phyloP scores from a whole-genome alignment of 2,329 filamentous ascomycete genomes.

The Zymoseptoria crescenta region DNA sequence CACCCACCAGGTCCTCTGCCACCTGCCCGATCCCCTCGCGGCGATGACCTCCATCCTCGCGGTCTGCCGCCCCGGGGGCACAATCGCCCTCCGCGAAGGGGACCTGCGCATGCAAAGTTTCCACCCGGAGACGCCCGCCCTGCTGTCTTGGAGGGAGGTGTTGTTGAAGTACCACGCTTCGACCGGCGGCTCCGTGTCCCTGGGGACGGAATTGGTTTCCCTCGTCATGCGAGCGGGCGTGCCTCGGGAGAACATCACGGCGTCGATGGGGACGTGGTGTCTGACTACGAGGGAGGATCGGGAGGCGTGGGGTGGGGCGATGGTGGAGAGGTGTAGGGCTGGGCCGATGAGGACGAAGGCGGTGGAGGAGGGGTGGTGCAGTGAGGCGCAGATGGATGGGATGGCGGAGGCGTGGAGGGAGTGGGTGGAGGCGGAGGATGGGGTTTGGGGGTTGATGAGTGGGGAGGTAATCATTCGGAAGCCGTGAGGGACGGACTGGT shows the following conservation, averaged over 20 bases:
- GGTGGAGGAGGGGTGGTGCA: constrained; percentile 31
- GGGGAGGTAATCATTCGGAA: constrained; percentile 33
- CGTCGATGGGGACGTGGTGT: constrained; percentile 36
- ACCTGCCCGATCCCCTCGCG: constrained; percentile 44
- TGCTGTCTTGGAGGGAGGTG: constrained; percentile 33
- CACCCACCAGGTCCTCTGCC: constrained; percentile 51
- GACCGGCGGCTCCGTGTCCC: constrained; percentile 17
- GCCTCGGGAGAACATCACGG: constrained; percentile 31
- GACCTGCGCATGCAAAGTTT: constrained; percentile 31
- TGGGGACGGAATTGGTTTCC: constrained; percentile 24
- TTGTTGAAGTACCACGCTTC: constrained; percentile 29
- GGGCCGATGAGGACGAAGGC: constrained; percentile 28
- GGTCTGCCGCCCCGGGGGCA: constrained; percentile 46
- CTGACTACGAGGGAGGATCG: constrained; percentile 34
- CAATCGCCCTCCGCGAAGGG: constrained; percentile 43
- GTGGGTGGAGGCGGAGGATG: constrained; percentile 37
- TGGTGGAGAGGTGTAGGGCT: constrained; percentile 16
- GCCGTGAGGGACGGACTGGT: not conserved
- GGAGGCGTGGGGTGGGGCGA: constrained; percentile 32
- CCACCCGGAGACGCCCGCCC: constrained; percentile 30
- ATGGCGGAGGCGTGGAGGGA: constrained; percentile 34
- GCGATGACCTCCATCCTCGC: constrained; percentile 49
- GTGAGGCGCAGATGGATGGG: constrained; percentile 32
- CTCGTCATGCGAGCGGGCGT: constrained; percentile 35
- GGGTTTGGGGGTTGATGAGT: constrained; percentile 35